Evolutionary conservation across 108 stramenopile species (phyloP).

Genomic region (Nannochloropsis oceanica): DNA sequence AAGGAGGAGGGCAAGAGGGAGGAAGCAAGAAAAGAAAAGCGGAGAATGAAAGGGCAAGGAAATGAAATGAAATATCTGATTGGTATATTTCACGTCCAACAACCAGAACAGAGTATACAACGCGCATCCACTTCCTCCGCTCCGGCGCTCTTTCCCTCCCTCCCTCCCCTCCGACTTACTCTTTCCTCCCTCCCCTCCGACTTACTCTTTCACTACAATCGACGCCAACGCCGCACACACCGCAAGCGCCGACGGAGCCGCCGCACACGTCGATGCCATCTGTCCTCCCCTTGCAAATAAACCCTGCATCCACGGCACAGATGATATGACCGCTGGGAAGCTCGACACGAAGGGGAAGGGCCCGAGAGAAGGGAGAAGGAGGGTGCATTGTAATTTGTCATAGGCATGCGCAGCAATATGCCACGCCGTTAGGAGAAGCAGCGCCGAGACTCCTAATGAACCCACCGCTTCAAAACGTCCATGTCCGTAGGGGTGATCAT

Average conservation of each 20-base stretch:
- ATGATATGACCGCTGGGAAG: not conserved
- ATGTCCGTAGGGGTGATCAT: conserved; percentile 86
- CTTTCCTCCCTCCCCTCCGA: conserved; percentile 42
- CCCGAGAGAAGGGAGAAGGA: not conserved
- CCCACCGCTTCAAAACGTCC: conserved; percentile 89
- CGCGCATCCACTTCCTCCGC: no score
- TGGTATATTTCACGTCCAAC: conserved; percentile 21
- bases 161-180: conserved; percentile 17
- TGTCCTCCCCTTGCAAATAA: not conserved
- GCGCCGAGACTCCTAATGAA: conserved; percentile 64
- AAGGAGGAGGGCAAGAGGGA: not conserved
- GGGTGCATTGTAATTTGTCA: conserved; percentile 11
- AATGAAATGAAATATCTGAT: not conserved
- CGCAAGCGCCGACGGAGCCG: conserved; percentile 27
- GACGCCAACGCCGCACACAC: conserved; percentile 60
- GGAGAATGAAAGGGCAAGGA: not conserved
- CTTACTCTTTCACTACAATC: conserved; percentile 67
- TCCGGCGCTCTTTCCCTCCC: no score
- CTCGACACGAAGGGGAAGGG: not conserved
- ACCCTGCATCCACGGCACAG: not conserved
- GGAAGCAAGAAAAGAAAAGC: not conserved
- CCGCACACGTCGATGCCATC: conserved; percentile 26
- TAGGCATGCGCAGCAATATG: conserved; percentile 62
- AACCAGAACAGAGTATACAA: no score
- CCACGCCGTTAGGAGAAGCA: conserved; percentile 67